A percentile compares a stretch with the other conserved stretches of the same genome.
Conservation (phyloP, 2,329 filamentous ascomycete genomes). For the Penicillium sp. region DNA sequence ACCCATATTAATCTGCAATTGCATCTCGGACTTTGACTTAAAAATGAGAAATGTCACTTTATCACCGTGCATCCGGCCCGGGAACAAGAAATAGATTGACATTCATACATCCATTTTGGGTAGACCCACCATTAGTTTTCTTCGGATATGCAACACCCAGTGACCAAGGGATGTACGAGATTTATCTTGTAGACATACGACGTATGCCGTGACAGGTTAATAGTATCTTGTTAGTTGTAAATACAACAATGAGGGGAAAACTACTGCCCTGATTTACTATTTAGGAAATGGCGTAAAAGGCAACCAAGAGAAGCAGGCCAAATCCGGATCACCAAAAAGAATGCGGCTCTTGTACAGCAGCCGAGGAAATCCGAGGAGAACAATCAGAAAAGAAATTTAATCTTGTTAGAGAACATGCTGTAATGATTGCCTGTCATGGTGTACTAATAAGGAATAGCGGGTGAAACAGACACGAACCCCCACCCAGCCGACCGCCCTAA, state of each 20-base stretch:
- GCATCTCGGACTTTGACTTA: neutral
- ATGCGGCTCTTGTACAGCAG: slow-evolving; percentile 7
- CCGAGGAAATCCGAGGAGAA: neutral
- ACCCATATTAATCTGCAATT: neutral
- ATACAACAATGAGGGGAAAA: neutral
- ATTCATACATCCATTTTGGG: neutral
- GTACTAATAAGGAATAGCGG: neutral
- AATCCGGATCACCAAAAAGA: neutral
- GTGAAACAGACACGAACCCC: slow-evolving; percentile 1
- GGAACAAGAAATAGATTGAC: neutral
- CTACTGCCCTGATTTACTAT: neutral
- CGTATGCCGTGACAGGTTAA: neutral
- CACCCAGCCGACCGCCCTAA: slow-evolving; percentile 8
- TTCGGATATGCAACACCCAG: neutral
- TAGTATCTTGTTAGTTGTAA: neutral
- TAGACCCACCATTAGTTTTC: neutral
- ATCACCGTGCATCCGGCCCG: neutral
- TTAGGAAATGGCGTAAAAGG: neutral
- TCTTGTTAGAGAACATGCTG: neutral
- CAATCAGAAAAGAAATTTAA: neutral
- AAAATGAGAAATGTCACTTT: slow-evolving; percentile 1
- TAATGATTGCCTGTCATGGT: slow-evolving; percentile 7
- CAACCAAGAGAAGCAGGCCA: neutral
- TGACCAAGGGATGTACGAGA: neutral
- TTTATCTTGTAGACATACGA: neutral